A percentile compares a stretch with the other conserved stretches of the same genome.
Evolutionary conservation across 2,329 filamentous ascomycete species (phyloP).

Genomic region (Beauveria brongniartii): DNA sequence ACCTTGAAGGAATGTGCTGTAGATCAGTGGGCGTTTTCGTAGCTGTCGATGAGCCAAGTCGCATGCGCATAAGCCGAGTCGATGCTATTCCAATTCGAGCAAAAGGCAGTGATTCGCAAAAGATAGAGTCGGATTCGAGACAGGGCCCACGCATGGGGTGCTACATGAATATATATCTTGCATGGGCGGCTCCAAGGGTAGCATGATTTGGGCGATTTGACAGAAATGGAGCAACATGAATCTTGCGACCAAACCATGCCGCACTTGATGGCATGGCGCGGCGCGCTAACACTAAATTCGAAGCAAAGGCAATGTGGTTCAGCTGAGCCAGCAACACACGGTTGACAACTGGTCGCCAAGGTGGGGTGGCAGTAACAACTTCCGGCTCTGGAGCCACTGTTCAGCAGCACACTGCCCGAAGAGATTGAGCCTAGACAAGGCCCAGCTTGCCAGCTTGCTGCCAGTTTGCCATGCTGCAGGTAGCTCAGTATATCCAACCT

Average conservation of each 20-base stretch:
- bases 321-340: slow-evolving; percentile 11
- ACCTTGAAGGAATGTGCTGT: background rate
- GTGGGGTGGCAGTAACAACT: slow-evolving; percentile 10
- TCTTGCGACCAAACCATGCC: slow-evolving; percentile 10
- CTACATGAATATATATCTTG: slow-evolving; percentile 10
- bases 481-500: background rate
- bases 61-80: background rate
- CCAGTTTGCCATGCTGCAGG: background rate
- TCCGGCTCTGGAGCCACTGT: slow-evolving; percentile 1
- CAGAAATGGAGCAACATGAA: slow-evolving; percentile 11
- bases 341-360: slow-evolving; percentile 5
- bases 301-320: slow-evolving; percentile 9
- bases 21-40: background rate
- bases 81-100: background rate
- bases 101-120: background rate
- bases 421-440: background rate
- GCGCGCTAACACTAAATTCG: slow-evolving; percentile 6
- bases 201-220: slow-evolving; percentile 6
- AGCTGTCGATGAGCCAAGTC: background rate
- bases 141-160: slow-evolving; percentile 8
- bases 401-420: background rate
- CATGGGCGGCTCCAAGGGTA: slow-evolving; percentile 3
- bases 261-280: slow-evolving; percentile 8
- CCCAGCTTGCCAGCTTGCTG: background rate
- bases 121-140: slow-evolving; percentile 4